These are phyloP conservation scores for Rubroboletus pulcherrimus DNA, from an alignment of 768 basidiomycete genomes.

Conservation along the genomic window DNA sequence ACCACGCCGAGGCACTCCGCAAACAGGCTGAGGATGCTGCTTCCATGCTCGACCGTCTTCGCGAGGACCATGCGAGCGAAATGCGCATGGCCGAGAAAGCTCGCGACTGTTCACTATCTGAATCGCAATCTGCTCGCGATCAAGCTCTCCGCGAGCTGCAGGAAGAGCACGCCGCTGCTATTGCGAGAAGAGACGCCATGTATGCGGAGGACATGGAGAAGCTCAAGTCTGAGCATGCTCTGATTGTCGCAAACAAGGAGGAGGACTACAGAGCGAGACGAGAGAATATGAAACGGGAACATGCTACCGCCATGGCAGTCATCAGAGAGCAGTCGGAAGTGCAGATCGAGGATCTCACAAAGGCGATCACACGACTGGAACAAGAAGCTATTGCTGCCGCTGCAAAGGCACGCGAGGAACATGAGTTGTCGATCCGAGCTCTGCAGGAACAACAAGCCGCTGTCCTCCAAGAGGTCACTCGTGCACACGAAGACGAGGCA, in stretches of 20 bases:
- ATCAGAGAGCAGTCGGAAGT: conserved; percentile 35
- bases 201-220: conserved; percentile 64
- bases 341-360: conserved; percentile 62
- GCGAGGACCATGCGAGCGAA: conserved; percentile 72
- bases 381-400: conserved; percentile 40
- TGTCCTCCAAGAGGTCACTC: conserved; percentile 52
- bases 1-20: conserved; percentile 65
- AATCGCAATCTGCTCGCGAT: conserved; percentile 66
- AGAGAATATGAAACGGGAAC: conserved; percentile 34
- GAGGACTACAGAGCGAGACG: conserved; percentile 50
- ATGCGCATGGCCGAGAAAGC: conserved; percentile 73
- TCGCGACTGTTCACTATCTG: conserved; percentile 67
- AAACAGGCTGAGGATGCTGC: conserved; percentile 57
- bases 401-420: conserved; percentile 40
- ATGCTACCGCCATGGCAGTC: conserved; percentile 30
- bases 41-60: conserved; percentile 63
- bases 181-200: conserved; percentile 61
- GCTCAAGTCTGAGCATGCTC: conserved; percentile 60
- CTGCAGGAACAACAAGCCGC: conserved; percentile 55
- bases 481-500: conserved; percentile 54
- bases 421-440: conserved; percentile 44
- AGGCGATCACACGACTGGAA: conserved; percentile 46
- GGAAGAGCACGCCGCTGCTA: conserved; percentile 66
- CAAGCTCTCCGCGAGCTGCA: conserved; percentile 61
- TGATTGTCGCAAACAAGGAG: conserved; percentile 49